These are phyloP conservation scores for Auriscalpium orientale DNA, from an alignment of 768 basidiomycete genomes.

Conservation along the genomic window DNA sequence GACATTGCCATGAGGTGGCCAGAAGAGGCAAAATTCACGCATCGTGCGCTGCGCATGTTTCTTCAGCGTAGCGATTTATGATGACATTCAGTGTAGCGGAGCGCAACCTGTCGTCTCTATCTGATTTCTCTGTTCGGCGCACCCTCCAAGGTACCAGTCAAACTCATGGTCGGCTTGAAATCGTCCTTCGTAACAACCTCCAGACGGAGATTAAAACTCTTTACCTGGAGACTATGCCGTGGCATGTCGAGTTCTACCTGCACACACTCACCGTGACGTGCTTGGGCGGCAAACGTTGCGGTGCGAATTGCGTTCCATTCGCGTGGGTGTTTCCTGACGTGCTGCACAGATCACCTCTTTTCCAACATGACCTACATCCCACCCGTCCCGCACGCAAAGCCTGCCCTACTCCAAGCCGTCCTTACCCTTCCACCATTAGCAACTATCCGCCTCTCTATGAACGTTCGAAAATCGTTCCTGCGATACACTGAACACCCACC, in stretches of 20 bases:
- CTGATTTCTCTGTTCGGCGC: constrained; percentile 57
- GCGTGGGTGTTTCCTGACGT: background rate
- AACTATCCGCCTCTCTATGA: constrained; percentile 59
- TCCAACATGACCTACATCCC: constrained; percentile 60
- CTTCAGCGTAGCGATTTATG: background rate
- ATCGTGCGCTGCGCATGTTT: constrained; percentile 35
- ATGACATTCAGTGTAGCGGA: too few species aligned
- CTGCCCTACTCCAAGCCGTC: constrained; percentile 68
- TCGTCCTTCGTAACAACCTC: constrained; percentile 58
- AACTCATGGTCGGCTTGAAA: constrained; percentile 62
- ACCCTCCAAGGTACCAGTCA: constrained; percentile 70
- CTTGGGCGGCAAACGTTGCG: constrained; percentile 33
- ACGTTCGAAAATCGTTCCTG: constrained; percentile 77
- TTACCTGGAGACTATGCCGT: constrained; percentile 91
- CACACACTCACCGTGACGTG: constrained; percentile 60
- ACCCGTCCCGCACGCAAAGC: constrained; percentile 59
- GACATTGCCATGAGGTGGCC: constrained; percentile 54
- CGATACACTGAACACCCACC: constrained; percentile 95
- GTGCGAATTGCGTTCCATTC: constrained; percentile 27
- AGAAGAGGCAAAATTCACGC: constrained; percentile 40
- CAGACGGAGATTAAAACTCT: constrained; percentile 37
- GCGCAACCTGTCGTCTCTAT: constrained; percentile 22
- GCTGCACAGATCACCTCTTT: constrained; percentile 49
- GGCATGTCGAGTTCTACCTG: constrained; percentile 83
- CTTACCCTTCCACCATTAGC: constrained; percentile 64